Evolutionary conservation across 2,329 filamentous ascomycete genomes (phyloP).

Genomic region (Paraphaeosphaeria sporulosa): DNA sequence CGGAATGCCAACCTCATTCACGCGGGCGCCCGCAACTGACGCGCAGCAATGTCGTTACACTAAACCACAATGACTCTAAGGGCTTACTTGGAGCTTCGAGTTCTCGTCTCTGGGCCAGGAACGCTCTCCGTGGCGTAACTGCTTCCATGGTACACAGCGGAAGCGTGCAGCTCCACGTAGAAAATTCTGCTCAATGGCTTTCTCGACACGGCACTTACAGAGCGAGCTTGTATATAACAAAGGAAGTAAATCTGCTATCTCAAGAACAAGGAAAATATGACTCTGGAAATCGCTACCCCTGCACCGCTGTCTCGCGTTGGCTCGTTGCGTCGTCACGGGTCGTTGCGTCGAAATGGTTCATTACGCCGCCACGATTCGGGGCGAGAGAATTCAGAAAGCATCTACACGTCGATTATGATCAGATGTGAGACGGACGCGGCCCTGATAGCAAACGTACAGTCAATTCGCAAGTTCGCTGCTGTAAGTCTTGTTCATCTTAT

Average conservation of each 20-base stretch:
- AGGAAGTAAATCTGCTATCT: background rate
- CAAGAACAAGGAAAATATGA: background rate
- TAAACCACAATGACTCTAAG: background rate
- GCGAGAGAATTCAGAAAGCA: background rate
- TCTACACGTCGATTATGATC: background rate
- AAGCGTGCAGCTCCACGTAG: conserved; percentile 4
- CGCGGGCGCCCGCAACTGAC: background rate
- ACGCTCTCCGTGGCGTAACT: background rate
- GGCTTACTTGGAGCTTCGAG: background rate
- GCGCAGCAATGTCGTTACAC: background rate
- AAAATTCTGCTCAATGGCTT: background rate
- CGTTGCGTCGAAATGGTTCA: background rate
- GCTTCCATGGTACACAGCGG: conserved; percentile 7
- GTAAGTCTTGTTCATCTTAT: background rate
- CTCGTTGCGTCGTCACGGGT: background rate
- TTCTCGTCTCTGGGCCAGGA: conserved; percentile 1
- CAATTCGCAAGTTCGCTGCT: conserved; percentile 7
- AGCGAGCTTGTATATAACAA: background rate
- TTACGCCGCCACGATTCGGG: background rate
- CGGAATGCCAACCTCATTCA: background rate
- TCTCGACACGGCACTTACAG: background rate
- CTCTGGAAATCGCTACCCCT: background rate
- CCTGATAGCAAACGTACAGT: background rate
- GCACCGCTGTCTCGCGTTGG: background rate
- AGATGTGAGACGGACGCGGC: background rate